Evolutionary conservation across 2,329 filamentous ascomycete genomes (phyloP).

Genomic region (Talaromyces islandicus): DNA sequence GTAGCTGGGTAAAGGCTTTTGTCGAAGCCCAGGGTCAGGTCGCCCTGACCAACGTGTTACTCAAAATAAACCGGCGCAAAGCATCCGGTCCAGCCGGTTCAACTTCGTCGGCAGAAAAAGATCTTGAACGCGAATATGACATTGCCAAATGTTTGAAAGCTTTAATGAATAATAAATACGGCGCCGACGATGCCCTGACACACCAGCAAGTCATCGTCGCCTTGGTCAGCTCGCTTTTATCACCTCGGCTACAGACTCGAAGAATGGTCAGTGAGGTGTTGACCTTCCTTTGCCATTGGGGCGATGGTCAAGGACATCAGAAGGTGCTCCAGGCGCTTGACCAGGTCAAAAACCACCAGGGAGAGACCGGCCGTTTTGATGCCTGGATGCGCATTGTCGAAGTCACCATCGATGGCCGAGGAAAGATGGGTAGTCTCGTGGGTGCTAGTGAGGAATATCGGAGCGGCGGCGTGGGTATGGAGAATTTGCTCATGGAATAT

Average conservation of each 20-base stretch:
- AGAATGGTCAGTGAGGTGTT: slow-evolving; percentile 95
- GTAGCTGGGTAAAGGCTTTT: slow-evolving; percentile 85
- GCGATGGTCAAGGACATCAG: slow-evolving; percentile 76
- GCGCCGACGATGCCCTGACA: slow-evolving; percentile 86
- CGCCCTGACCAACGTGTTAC: slow-evolving; percentile 84
- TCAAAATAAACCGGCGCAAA: slow-evolving; percentile 88
- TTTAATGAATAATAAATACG: slow-evolving; percentile 98
- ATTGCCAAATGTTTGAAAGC: slow-evolving; percentile 97
- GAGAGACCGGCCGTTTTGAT: slow-evolving; percentile 93
- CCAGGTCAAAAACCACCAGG: slow-evolving; percentile 77
- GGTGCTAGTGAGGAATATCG: slow-evolving; percentile 94
- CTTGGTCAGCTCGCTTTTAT: slow-evolving; percentile 78
- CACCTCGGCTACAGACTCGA: slow-evolving; percentile 80
- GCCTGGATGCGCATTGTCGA: slow-evolving; percentile 98
- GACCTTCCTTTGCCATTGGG: slow-evolving; percentile 95
- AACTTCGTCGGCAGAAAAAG: slow-evolving; percentile 61
- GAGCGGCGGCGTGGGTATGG: slow-evolving; percentile 94
- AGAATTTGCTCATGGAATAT: slow-evolving; percentile 98
- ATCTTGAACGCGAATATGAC: slow-evolving; percentile 88
- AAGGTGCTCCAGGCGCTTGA: slow-evolving; percentile 94
- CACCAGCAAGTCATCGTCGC: slow-evolving; percentile 89
- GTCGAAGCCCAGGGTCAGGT: slow-evolving; percentile 97
- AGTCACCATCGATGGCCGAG: slow-evolving; percentile 91
- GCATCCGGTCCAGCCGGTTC: slow-evolving; percentile 57
- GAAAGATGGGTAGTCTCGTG: slow-evolving; percentile 97